Conservation (phyloP, 2,329 filamentous ascomycete species). For the Conoideocrella luteorostrata region DNA sequence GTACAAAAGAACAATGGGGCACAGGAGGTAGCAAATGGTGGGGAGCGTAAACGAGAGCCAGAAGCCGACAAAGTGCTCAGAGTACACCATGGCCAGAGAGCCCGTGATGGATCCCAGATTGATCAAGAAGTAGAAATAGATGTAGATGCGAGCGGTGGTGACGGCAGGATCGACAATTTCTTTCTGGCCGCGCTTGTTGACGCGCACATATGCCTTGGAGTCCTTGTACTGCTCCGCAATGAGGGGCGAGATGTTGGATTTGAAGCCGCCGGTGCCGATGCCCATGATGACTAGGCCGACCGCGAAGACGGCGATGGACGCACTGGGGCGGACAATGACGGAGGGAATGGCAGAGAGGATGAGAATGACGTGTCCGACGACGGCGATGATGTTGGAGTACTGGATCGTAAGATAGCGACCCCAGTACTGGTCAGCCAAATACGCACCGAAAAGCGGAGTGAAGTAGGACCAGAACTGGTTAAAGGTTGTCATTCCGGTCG, state of each 20-base stretch:
- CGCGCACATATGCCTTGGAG: slow-evolving; percentile 35
- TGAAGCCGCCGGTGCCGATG: slow-evolving; percentile 69
- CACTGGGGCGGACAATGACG: slow-evolving; percentile 49
- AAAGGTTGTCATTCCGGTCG: slow-evolving; percentile 37
- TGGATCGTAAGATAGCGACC: slow-evolving; percentile 66
- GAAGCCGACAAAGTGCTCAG: slow-evolving; percentile 69
- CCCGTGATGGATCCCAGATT: slow-evolving; percentile 61
- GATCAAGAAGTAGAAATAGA: slow-evolving; percentile 67
- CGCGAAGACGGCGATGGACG: slow-evolving; percentile 56
- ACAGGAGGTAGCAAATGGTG: slow-evolving; percentile 56
- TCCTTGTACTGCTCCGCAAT: slow-evolving; percentile 53
- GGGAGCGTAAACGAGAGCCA: slow-evolving; percentile 65
- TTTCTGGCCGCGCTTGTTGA: slow-evolving; percentile 47
- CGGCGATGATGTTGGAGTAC: slow-evolving; percentile 52
- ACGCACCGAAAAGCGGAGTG: slow-evolving; percentile 50
- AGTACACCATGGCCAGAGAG: slow-evolving; percentile 63
- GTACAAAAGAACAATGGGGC: slow-evolving; percentile 18
- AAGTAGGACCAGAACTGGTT: slow-evolving; percentile 56
- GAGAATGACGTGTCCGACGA: slow-evolving; percentile 61
- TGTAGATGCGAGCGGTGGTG: slow-evolving; percentile 57
- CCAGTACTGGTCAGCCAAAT: slow-evolving; percentile 48
- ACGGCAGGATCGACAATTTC: slow-evolving; percentile 60
- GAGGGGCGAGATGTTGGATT: slow-evolving; percentile 63
- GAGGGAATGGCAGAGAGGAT: slow-evolving; percentile 58
- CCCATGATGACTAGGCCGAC: slow-evolving; percentile 48